Evolutionary conservation across 2,329 filamentous ascomycete species (phyloP), one percentile per base, ranked within the genome.

Genomic region (Phyllosticta capitalensis): DNA sequence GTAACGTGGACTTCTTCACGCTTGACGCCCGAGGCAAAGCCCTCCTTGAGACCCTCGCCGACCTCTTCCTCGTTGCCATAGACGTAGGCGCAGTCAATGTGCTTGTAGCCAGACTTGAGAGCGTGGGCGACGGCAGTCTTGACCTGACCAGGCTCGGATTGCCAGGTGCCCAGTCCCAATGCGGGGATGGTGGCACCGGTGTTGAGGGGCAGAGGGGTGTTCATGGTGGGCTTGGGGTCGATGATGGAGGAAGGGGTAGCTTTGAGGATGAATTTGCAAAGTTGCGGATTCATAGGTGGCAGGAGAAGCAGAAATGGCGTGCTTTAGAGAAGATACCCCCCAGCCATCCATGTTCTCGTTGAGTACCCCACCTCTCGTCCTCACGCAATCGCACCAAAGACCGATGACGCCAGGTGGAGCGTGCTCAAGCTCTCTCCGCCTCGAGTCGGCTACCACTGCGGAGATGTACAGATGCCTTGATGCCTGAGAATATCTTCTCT

Each of bases 1-100:
- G 89, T 88, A 61, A 95, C 83, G 75, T 94, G 95, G 63, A 95
- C 75, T 61, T 95, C 88, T 71, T 88, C 83, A 62, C 90, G 83
- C 80, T 86, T 88, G 66, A 88, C 77, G 22, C 89, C 89, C 5
- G 83, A 76, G 24, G 77, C 79, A 67, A 92, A 84, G 28, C 87
- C 89, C 59, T 88, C 85, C 69, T 84, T 83, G 58, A 95, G 81
- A 9, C 88, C 90, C 69, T 85, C 77, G 63, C 90, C 90, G 17
- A 95, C 90, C 72, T 92, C 89, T 54, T 87, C 81, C 75, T 95
- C 90, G 72, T 95, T 92, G 65, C 80, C 85, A 74, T 90, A 90
- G 75, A 85, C 87, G 77, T 87, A 89, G 6, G 88, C 86, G 65
- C 84, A 82, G 75, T 91, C 88, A 66, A 91, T 80, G 67, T 80